Evolutionary conservation across 192 early-diverging fungal species (phyloP).

Genomic region (Backusella parvicylindrica): DNA sequence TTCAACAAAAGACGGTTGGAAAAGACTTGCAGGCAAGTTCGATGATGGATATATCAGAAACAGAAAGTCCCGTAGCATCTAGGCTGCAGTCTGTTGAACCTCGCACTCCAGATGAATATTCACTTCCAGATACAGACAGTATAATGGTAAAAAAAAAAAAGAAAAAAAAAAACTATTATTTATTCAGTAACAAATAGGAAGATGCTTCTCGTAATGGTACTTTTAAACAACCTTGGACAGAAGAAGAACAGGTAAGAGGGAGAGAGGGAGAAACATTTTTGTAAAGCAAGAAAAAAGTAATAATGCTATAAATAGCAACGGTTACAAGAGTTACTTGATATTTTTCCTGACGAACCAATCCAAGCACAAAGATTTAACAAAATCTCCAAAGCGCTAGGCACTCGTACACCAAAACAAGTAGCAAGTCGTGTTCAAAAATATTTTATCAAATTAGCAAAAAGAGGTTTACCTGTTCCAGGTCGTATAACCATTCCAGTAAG

Average conservation of each 20-base stretch:
- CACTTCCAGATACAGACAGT: not conserved
- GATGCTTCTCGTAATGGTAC: conserved; percentile 45
- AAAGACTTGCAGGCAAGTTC: conserved; percentile 5
- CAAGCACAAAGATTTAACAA: conserved; percentile 67
- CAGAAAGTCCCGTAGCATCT: not conserved
- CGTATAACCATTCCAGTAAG: conserved; percentile 50
- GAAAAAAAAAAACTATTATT: not conserved
- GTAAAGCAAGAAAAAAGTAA: not conserved
- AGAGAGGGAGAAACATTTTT: no score
- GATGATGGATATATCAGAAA: not conserved
- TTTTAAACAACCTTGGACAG: conserved; percentile 68
- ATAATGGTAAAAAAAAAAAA: not conserved
- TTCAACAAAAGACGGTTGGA: not conserved
- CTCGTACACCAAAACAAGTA: conserved; percentile 69
- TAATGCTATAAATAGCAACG: conserved; percentile 28
- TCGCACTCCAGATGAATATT: conserved; percentile 11
- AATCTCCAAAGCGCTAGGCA: conserved; percentile 66
- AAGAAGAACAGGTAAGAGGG: conserved; percentile 54
- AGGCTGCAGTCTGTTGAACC: conserved; percentile 14
- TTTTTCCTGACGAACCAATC: conserved; percentile 69
- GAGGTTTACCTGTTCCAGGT: conserved; percentile 68
- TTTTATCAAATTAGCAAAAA: conserved; percentile 74
- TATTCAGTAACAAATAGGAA: conserved; percentile 1
- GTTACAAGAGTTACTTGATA: conserved; percentile 56
- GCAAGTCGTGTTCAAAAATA: conserved; percentile 79